Evolutionary conservation across 805 yeast genomes (phyloP).

Genomic region (Ogataea siamensis): DNA sequence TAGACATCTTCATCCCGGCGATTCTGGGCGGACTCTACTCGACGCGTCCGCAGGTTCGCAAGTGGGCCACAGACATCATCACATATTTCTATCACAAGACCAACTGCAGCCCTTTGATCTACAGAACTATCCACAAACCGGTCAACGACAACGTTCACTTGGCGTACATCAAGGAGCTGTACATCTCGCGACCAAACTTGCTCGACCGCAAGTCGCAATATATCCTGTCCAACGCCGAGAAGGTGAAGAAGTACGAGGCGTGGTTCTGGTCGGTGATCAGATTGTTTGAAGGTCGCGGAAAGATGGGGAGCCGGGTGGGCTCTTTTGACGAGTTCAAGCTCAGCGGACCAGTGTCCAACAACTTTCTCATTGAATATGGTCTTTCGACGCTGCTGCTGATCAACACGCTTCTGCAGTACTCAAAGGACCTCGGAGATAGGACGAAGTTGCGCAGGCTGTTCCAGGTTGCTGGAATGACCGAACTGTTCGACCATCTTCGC

Average conservation of each 20-base stretch:
- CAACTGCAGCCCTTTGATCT: conserved; percentile 22
- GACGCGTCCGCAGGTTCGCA: conserved; percentile 75
- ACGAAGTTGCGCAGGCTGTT: conserved; percentile 48
- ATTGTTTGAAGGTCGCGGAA: conserved; percentile 66
- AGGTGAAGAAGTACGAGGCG: conserved; percentile 31
- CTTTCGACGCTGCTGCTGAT: conserved; percentile 49
- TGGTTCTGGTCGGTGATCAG: conserved; percentile 35
- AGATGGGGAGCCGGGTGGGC: conserved; percentile 87
- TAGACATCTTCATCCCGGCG: conserved; percentile 58
- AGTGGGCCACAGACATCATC: conserved; percentile 78
- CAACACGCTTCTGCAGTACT: conserved; percentile 46
- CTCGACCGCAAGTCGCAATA: conserved; percentile 30
- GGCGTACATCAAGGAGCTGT: conserved; percentile 28
- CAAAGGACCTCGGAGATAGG: conserved; percentile 37
- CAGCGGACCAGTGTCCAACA: conserved; percentile 55
- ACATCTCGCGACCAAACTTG: conserved; percentile 19
- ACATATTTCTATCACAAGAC: conserved; percentile 44
- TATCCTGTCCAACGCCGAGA: conserved; percentile 26
- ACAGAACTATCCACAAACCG: conserved; percentile 27
- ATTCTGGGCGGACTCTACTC: conserved; percentile 78
- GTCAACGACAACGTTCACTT: conserved; percentile 37
- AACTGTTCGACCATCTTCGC: conserved; percentile 35
- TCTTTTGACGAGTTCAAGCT: conserved; percentile 78
- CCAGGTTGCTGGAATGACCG: conserved; percentile 40
- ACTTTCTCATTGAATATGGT: conserved; percentile 55